Conservation (phyloP, 225 moss, liverwort and hornwort genomes). For the Sphagnum contortum region DNA sequence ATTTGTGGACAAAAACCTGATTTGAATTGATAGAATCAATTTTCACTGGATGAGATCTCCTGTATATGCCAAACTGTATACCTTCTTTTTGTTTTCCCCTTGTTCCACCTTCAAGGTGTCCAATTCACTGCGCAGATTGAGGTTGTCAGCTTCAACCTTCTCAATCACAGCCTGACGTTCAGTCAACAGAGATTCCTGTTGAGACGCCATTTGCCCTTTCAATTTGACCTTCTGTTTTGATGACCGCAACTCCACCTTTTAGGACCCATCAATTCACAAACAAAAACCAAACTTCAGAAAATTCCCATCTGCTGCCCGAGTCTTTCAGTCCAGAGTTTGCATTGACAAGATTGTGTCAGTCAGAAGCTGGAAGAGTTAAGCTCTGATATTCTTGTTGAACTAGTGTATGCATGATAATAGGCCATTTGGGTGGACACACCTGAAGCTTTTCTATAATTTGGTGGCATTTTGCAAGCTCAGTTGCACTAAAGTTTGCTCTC, state of each 20-base stretch:
- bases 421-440: slow-evolving; percentile 16
- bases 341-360: background rate
- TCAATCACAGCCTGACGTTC: slow-evolving; percentile 85
- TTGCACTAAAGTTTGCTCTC: slow-evolving; percentile 56
- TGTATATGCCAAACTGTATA: background rate
- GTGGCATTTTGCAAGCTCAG: slow-evolving; percentile 81
- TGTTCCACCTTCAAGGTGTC: slow-evolving; percentile 55
- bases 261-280: background rate
- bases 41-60: too few relatives aligned
- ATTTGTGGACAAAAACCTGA: background rate
- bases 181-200: slow-evolving; percentile 83
- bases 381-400: background rate
- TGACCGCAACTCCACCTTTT: slow-evolving; percentile 80
- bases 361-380: background rate
- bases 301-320: background rate
- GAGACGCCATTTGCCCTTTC: slow-evolving; percentile 83
- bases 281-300: background rate
- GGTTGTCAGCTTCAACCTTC: slow-evolving; percentile 67
- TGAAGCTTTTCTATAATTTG: slow-evolving; percentile 95
- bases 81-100: slow-evolving; percentile 75
- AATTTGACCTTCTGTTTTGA: slow-evolving; percentile 94
- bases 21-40: background rate
- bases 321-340: background rate
- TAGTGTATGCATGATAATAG: background rate
- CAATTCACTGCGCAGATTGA: slow-evolving; percentile 62